Evolutionary conservation across 2,329 filamentous ascomycete species (phyloP), one percentile per base, ranked within the genome.

Genomic region (Plectosphaerella plurivora): DNA sequence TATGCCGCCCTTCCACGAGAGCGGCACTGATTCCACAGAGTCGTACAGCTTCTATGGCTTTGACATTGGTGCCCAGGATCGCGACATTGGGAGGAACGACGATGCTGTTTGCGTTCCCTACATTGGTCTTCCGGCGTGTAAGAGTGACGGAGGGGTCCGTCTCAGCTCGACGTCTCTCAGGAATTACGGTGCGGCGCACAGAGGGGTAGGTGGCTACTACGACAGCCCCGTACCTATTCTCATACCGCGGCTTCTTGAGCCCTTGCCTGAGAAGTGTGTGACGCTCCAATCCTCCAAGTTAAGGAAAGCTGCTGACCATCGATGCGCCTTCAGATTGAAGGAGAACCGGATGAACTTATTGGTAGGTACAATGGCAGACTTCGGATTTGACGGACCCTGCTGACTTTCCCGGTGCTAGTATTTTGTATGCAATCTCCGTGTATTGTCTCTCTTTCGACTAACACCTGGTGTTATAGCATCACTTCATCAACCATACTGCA

Each of bases 321-420:
- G 44, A 44, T 44, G 10, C 22, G 22, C 22, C 22, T 22, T 44
- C 16, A 44, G 41, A 12, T 20, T 44, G n/a, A 44, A 16, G 41
- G 81, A 87, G 37, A 92, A 90, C 60, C 87, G 84, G 1, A 93
- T 93, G 82, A 93, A 94, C 61, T 68, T 94, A 55, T 76, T 94
- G 59, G 72, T 74, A 57, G 59, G 70, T 65, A 25, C 12, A 39
- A 16, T 44, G n/a, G 20, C 16, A 22, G 22, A 22, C 7, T 11
- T 41, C 44, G 52, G 35, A 54, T 18, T 25, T 35, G 20, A 8
- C 18, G 24, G 15, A 9, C 12, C 24, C 20, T 39, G 39, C 39
- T 46, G 63, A 68, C 59, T 68, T 54, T 24, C 18, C 10, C 42
- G 3, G 25, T 36, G 28, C 25, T 52, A 77, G 74, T 80, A 79